phyloP scores from a whole-genome alignment of 371 early-diverging fungal species.

The Syncephalastrum sp. region DNA sequence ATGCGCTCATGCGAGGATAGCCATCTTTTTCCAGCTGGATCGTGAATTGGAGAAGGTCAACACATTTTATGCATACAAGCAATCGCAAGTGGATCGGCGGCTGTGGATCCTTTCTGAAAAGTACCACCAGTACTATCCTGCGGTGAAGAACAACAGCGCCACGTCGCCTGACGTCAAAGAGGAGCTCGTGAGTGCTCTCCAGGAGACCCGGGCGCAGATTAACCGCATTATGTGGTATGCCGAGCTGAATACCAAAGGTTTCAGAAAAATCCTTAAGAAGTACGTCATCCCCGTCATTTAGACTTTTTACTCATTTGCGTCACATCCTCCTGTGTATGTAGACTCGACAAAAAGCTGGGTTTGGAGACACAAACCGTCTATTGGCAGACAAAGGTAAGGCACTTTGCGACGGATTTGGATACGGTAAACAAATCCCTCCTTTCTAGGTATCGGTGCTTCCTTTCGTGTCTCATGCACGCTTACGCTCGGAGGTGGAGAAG shows the following conservation, averaged over 20 bases:
- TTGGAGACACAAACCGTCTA: slow-evolving; percentile 47
- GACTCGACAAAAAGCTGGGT: slow-evolving; percentile 63
- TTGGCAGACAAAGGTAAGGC: slow-evolving; percentile 52
- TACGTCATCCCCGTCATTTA: slow-evolving; percentile 22
- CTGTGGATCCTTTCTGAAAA: slow-evolving; percentile 63
- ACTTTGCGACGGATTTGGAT: not conserved
- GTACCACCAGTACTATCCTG: slow-evolving; percentile 29
- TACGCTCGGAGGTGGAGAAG: slow-evolving; percentile 30
- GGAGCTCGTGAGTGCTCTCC: slow-evolving; percentile 56
- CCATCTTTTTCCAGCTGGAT: slow-evolving; percentile 62
- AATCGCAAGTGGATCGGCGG: slow-evolving; percentile 58
- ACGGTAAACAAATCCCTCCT: not conserved
- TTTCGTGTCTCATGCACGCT: slow-evolving; percentile 28
- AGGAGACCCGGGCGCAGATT: slow-evolving; percentile 61
- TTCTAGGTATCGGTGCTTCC: slow-evolving; percentile 36
- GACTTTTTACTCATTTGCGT: no score
- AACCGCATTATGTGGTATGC: slow-evolving; percentile 63
- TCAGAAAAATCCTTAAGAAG: slow-evolving; percentile 76
- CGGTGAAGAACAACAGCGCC: not conserved
- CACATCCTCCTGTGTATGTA: slow-evolving; percentile 16
- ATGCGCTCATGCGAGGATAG: slow-evolving; percentile 24
- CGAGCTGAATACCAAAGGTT: slow-evolving; percentile 66
- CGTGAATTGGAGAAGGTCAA: slow-evolving; percentile 72
- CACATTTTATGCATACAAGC: slow-evolving; percentile 61
- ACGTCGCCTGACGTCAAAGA: slow-evolving; percentile 34